These are phyloP conservation scores for Panaeolus papilionaceus DNA, from an alignment of 768 basidiomycete genomes.

Conservation along the genomic window DNA sequence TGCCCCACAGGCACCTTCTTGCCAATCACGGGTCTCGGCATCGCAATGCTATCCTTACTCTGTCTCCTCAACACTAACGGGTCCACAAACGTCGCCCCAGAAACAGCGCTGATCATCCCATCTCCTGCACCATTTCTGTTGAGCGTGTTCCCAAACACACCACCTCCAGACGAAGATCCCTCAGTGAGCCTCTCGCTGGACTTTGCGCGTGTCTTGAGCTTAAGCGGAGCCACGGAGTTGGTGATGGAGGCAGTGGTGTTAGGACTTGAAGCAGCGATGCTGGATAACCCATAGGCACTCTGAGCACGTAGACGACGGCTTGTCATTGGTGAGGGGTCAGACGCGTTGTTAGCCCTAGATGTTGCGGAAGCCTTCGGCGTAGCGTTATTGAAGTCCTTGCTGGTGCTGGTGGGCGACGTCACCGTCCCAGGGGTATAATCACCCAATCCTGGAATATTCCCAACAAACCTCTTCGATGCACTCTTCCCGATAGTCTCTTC, in stretches of 20 bases:
- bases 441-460: conserved; percentile 22
- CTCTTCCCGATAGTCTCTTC: conserved; percentile 72
- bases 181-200: conserved; percentile 46
- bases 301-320: conserved; percentile 50
- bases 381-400: conserved; percentile 24
- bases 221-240: conserved; percentile 40
- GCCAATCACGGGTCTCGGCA: conserved; percentile 48
- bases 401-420: conserved; percentile 19
- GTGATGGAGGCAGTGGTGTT: conserved; percentile 27
- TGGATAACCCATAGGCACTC: conserved; percentile 59
- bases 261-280: conserved; percentile 36
- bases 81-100: conserved; percentile 68
- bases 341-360: conserved; percentile 15
- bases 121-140: conserved; percentile 26
- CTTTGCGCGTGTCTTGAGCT: conserved; percentile 43
- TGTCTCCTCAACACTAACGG: conserved; percentile 75
- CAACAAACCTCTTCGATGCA: conserved; percentile 37
- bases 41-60: conserved; percentile 46
- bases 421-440: conserved; percentile 32
- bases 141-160: conserved; percentile 2
- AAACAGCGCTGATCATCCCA: conserved; percentile 32
- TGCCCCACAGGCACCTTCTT: conserved; percentile 75
- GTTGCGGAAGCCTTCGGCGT: conserved; percentile 24
- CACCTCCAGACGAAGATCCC: background rate
- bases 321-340: conserved; percentile 27